phyloP scores from a whole-genome alignment of 805 yeast genomes.

The Teunomyces pallodes region DNA sequence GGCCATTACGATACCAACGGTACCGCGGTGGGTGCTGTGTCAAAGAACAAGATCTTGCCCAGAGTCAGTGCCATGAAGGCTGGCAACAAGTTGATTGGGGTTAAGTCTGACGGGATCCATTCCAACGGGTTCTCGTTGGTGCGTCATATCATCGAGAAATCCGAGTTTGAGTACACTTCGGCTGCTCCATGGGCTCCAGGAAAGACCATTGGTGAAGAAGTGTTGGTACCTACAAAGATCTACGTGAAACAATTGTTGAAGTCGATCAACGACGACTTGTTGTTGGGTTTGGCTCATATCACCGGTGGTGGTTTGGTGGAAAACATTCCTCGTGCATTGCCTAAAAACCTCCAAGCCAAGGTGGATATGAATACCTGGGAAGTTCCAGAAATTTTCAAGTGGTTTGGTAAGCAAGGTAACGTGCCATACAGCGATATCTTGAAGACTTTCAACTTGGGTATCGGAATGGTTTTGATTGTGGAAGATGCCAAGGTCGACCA shows the following conservation, averaged over 20 bases:
- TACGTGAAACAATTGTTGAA: slow-evolving; percentile 89
- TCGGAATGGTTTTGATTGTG: slow-evolving; percentile 93
- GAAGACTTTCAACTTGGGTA: slow-evolving; percentile 93
- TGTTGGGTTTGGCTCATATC: slow-evolving; percentile 91
- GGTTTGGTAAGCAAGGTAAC: slow-evolving; percentile 90
- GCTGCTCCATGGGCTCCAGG: slow-evolving; percentile 80
- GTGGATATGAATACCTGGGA: slow-evolving; percentile 80
- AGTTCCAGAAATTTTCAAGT: slow-evolving; percentile 85
- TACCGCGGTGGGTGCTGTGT: slow-evolving; percentile 96
- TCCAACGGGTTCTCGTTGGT: slow-evolving; percentile 96
- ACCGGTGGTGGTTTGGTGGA: slow-evolving; percentile 99
- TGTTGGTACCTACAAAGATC: slow-evolving; percentile 86
- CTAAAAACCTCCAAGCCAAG: slow-evolving; percentile 71
- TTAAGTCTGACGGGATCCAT: slow-evolving; percentile 90
- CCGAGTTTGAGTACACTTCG: slow-evolving; percentile 65
- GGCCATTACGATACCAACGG: slow-evolving; percentile 98
- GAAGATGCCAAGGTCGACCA: slow-evolving; percentile 61
- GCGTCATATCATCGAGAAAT: slow-evolving; percentile 80
- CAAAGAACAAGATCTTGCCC: slow-evolving; percentile 73
- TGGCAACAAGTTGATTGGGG: slow-evolving; percentile 84
- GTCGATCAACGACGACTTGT: slow-evolving; percentile 60
- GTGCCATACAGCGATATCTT: slow-evolving; percentile 82
- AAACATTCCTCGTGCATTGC: slow-evolving; percentile 93
- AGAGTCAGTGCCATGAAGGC: slow-evolving; percentile 59
- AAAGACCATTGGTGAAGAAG: slow-evolving; percentile 78